A percentile compares a stretch with the other conserved stretches of the same genome.
Evolutionary conservation across 2,329 filamentous ascomycete species (phyloP).

Genomic region (Sclerotinia sclerotiorum): DNA sequence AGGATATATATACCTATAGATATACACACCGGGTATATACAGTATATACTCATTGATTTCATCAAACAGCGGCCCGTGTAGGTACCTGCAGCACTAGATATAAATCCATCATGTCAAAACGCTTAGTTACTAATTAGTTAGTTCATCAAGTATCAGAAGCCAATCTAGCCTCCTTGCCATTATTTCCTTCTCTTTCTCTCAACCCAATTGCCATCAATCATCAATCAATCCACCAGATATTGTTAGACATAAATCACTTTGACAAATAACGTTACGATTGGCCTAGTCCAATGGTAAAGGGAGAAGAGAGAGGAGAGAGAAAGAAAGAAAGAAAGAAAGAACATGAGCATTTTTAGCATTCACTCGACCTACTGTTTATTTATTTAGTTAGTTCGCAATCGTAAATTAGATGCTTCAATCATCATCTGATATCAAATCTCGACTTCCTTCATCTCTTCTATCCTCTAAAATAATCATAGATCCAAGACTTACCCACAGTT

Average conservation of each 20-base stretch:
- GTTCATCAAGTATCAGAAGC: neutral
- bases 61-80: neutral
- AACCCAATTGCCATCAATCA: neutral
- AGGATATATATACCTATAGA: neutral
- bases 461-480: conserved; percentile 5
- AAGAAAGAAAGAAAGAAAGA: neutral
- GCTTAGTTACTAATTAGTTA: neutral
- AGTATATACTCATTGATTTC: neutral
- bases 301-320: too few relatives aligned
- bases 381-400: neutral
- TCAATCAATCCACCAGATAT: neutral
- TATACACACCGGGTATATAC: too few relatives aligned
- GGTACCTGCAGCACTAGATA: neutral
- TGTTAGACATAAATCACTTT: too few relatives aligned
- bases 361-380: neutral
- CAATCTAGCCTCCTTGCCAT: neutral
- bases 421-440: neutral
- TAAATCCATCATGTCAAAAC: neutral
- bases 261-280: too few relatives aligned
- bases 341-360: neutral
- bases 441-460: neutral
- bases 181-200: neutral
- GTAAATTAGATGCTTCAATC: neutral
- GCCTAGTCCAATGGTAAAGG: too few relatives aligned
- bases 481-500: neutral